Percentiles rank a stretch among this genome's conserved stretches.
Evolutionary conservation across 148 eudicot genomes (phyloP).

Genomic region (Cornus controversa): DNA sequence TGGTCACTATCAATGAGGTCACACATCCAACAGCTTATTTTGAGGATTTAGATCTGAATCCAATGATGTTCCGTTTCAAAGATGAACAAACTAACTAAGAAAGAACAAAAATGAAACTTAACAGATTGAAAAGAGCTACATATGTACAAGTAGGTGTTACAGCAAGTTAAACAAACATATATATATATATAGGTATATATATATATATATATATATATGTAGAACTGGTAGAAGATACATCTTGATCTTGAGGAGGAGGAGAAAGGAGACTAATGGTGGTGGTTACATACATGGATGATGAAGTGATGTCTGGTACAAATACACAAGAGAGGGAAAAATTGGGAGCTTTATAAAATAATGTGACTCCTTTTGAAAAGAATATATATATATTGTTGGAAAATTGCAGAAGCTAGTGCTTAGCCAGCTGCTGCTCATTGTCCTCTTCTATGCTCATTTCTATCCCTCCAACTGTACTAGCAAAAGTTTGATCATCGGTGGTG

Average conservation of each 20-base stretch:
- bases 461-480: constrained; percentile 42
- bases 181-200: constrained; percentile 35
- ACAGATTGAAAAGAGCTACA: constrained; percentile 21
- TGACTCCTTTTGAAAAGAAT: background rate
- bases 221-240: no score
- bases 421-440: background rate
- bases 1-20: constrained; percentile 54
- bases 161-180: constrained; percentile 13
- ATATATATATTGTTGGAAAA: background rate
- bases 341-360: constrained; percentile 5
- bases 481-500: constrained; percentile 43
- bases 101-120: constrained; percentile 6
- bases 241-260: no score
- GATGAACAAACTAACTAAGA: background rate
- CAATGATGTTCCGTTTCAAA: constrained; percentile 9
- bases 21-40: constrained; percentile 35
- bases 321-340: constrained; percentile 22
- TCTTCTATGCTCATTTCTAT: background rate
- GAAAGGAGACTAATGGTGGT: no score
- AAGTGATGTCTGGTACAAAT: constrained; percentile 30
- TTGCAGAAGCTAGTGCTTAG: background rate
- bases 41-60: constrained; percentile 23
- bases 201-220: no score
- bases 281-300: constrained; percentile 49
- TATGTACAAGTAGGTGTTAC: constrained; percentile 33